Base-by-base conservation (phyloP, 257 asterid species). In the Solanum habrochaites region DNA sequence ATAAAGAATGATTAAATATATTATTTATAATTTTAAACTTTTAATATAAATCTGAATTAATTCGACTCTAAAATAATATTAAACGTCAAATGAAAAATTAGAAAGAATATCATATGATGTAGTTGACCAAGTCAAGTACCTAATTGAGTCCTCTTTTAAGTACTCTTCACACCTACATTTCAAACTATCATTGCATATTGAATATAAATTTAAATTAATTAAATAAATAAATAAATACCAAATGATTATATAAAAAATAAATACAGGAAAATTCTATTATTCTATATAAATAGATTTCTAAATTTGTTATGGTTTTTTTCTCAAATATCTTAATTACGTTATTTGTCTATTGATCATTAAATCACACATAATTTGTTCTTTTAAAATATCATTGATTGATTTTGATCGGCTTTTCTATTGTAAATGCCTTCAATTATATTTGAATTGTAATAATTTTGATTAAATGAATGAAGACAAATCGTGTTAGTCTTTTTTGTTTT, bases 81-180 rank as follows among this genome's bases (percentile, higher is more conserved):
- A 3, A 5, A 21, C 0, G 10, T 0, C 32, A 31, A 31, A 31
- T 2, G 0, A 31, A 31, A 58, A 2, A 8, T 20, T 0, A 2
- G 0, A 23, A n/a, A 56, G 6, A 64, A 64, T 4, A 64, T 5
- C 35, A 64, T 64, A 25, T 8, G 32, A 64, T 4, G 18, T 11
- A n/a, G 71, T 64, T 66, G 72, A 66, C 72, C 37, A 11, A 18
- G 80, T 72, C 80, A 5, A 3, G 6, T 35, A 72, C 49, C 15
- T 72, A 72, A 73, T 12, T 23, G 31, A 37, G 10, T 72, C 49
- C 25, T 21, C 10, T 13, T 9, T 20, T 21, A 21, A 58, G 25
- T 58, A 5, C 31, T 37, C 11, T 73, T 73, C 20, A 21, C 31
- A 6, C 1, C 52, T 21, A 39, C 31, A 21, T 73, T 39, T 73